These are phyloP conservation scores for Vanderwaltozyma tropicalis DNA, from an alignment of 805 yeast species.

Conservation along the genomic window DNA sequence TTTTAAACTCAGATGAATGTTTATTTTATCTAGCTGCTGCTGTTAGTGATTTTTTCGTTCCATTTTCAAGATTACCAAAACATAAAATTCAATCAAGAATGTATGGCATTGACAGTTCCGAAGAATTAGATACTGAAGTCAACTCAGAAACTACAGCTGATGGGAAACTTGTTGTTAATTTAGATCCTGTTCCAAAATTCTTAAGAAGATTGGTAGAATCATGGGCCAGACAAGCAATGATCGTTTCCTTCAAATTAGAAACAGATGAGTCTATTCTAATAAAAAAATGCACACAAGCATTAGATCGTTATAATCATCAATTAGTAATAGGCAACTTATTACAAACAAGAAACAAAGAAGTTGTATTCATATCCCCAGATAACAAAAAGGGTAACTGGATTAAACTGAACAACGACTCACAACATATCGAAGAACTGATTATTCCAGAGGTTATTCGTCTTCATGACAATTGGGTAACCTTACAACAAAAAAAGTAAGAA, in stretches of 20 bases:
- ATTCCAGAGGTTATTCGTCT: constrained; percentile 62
- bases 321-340: constrained; percentile 87
- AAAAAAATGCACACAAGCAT: constrained; percentile 66
- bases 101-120: constrained; percentile 27
- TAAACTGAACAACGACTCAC: constrained; percentile 35
- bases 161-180: constrained; percentile 70
- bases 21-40: constrained; percentile 93
- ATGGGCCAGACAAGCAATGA: constrained; percentile 95
- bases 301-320: constrained; percentile 82
- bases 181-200: constrained; percentile 95
- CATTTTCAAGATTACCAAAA: constrained; percentile 73
- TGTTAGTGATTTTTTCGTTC: constrained; percentile 91
- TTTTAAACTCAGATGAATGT: constrained; percentile 50
- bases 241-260: constrained; percentile 86
- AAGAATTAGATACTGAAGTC: constrained; percentile 1
- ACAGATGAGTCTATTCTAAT: constrained; percentile 68
- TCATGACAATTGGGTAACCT: constrained; percentile 55
- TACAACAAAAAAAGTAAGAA: constrained; percentile 7
- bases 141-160: constrained; percentile 23
- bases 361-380: constrained; percentile 56
- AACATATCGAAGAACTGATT: constrained; percentile 59
- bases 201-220: constrained; percentile 75
- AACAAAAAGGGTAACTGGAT: constrained; percentile 37
- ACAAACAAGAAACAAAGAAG: constrained; percentile 80
- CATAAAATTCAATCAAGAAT: constrained; percentile 88